These are phyloP conservation scores for Aspergillus intermedius DNA, from an alignment of 2,329 filamentous ascomycete genomes.

Conservation along the genomic window DNA sequence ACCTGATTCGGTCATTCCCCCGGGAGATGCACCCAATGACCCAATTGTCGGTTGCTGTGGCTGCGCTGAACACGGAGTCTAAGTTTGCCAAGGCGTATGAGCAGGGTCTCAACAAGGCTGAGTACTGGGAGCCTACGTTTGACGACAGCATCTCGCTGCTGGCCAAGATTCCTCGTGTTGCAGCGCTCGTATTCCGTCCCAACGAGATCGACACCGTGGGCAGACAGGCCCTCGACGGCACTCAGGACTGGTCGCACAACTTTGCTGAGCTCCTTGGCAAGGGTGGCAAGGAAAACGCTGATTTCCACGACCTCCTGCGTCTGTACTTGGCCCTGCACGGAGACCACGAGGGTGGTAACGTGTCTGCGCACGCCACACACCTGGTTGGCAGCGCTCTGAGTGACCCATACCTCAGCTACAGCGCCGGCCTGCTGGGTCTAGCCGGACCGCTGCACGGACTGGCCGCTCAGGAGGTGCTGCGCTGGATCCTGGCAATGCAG, in stretches of 20 bases:
- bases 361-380: constrained; percentile 91
- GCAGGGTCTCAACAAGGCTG: constrained; percentile 81
- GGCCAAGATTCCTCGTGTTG: constrained; percentile 92
- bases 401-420: constrained; percentile 94
- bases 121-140: constrained; percentile 98
- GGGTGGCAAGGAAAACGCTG: constrained; percentile 66
- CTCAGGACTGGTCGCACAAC: constrained; percentile 98
- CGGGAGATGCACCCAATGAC: constrained; percentile 95
- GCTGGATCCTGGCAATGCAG: constrained; percentile 97
- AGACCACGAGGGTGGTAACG: constrained; percentile 96
- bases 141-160: constrained; percentile 91
- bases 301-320: constrained; percentile 82
- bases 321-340: constrained; percentile 94
- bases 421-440: constrained; percentile 87
- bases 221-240: constrained; percentile 67
- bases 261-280: constrained; percentile 95
- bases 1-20: constrained; percentile 86
- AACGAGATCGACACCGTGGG: constrained; percentile 66
- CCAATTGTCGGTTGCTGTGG: constrained; percentile 90
- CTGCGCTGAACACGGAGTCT: constrained; percentile 90
- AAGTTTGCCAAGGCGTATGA: constrained; percentile 92
- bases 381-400: constrained; percentile 90
- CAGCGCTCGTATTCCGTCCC: constrained; percentile 95
- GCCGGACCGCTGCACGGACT: constrained; percentile 91
- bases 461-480: constrained; percentile 91